Conservation (phyloP, 1,284 basidiomycete genomes). For the Ustilago loliicola region DNA sequence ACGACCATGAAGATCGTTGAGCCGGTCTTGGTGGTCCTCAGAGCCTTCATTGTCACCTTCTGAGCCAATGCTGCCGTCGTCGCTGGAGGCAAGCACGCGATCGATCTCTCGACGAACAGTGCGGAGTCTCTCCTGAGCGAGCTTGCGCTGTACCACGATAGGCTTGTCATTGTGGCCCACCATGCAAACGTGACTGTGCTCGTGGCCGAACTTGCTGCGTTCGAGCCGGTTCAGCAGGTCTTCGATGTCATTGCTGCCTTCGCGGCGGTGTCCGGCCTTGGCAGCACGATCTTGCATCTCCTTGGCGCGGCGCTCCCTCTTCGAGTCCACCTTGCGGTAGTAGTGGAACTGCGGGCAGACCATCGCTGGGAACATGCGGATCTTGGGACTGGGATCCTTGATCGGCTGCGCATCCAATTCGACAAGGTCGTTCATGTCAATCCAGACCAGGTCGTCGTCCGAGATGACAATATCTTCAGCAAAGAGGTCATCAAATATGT, state of each 20-base stretch:
- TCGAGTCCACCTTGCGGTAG: slow-evolving; percentile 75
- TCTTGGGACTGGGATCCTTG: slow-evolving; percentile 70
- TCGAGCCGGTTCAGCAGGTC: slow-evolving; percentile 45
- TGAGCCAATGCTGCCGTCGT: slow-evolving; percentile 14
- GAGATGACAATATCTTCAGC: slow-evolving; percentile 39
- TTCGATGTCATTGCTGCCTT: slow-evolving; percentile 23
- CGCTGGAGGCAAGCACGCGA: slow-evolving; percentile 38
- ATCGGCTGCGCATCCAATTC: slow-evolving; percentile 78
- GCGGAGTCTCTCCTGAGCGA: slow-evolving; percentile 75
- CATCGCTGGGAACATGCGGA: slow-evolving; percentile 81
- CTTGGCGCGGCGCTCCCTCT: slow-evolving; percentile 67
- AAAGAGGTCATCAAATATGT: slow-evolving; percentile 56
- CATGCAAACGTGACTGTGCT: slow-evolving; percentile 87
- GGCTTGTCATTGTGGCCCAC: slow-evolving; percentile 74
- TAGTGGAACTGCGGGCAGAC: slow-evolving; percentile 87
- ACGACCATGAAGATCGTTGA: slow-evolving; percentile 58
- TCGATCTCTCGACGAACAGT: slow-evolving; percentile 62
- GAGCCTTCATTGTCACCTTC: slow-evolving; percentile 17
- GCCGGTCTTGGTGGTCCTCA: slow-evolving; percentile 26
- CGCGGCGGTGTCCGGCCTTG: not conserved
- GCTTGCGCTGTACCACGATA: slow-evolving; percentile 78
- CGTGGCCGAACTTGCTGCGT: slow-evolving; percentile 84
- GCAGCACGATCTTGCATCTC: slow-evolving; percentile 26
- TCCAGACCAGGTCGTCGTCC: slow-evolving; percentile 75
- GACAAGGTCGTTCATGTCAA: slow-evolving; percentile 85